A percentile compares a stretch with the other conserved stretches of the same genome.
Conservation (phyloP, 345 rosid genomes). For the Syzygium aromaticum region DNA sequence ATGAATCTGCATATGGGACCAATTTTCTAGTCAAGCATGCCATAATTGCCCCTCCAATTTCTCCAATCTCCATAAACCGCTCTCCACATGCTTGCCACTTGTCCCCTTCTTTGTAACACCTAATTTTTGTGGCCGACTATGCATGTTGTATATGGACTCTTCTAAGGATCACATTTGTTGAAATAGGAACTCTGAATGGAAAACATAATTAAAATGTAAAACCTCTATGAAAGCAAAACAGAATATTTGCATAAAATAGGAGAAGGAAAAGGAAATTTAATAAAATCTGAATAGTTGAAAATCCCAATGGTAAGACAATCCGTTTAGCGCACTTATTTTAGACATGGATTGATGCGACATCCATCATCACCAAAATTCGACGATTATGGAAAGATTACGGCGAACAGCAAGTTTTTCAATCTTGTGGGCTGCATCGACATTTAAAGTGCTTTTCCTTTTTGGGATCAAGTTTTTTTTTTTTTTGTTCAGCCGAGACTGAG, state of each 20-base stretch:
- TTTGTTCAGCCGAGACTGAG: neutral
- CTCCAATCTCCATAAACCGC: neutral
- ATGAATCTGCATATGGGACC: neutral
- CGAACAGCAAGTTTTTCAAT: neutral
- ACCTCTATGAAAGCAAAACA: neutral
- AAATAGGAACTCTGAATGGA: neutral
- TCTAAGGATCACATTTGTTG: neutral
- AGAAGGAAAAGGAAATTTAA: neutral
- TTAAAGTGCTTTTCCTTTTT: neutral
- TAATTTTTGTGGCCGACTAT: neutral
- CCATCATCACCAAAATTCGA: neutral
- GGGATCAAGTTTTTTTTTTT: neutral
- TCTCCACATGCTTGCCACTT: neutral
- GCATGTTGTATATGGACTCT: neutral
- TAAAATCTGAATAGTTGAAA: neutral
- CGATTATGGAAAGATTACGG: neutral
- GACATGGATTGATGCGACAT: neutral
- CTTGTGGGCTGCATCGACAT: neutral
- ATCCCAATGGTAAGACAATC: neutral
- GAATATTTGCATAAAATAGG: neutral
- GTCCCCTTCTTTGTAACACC: neutral
- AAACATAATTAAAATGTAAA: neutral
- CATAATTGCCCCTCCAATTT: neutral
- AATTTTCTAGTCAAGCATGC: neutral
- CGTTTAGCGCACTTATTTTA: neutral